Conservation (phyloP, 108 stramenopile species). For the Nannochloropsis gaditana region DNA sequence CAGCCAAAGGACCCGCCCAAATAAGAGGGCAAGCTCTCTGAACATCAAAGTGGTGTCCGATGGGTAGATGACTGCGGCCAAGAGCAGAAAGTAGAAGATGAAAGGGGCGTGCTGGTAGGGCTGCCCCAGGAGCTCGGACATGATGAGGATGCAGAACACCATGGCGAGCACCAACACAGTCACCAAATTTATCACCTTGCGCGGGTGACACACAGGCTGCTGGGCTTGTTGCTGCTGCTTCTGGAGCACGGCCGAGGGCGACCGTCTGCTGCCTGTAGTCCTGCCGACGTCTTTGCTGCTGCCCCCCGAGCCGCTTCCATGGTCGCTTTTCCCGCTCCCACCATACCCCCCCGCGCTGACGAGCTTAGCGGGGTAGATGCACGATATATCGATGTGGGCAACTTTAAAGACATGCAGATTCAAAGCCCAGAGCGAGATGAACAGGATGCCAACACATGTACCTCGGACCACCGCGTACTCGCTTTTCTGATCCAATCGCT, state of each 20-base stretch:
- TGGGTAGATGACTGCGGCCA: background rate
- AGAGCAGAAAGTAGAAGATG: slow-evolving; percentile 5
- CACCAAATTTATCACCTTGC: background rate
- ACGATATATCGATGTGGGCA: background rate
- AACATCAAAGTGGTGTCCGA: background rate
- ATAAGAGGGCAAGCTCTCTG: background rate
- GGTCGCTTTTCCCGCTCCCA: background rate
- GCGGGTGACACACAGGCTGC: slow-evolving; percentile 16
- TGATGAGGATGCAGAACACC: background rate
- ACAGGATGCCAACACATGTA: background rate
- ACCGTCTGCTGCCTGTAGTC: background rate
- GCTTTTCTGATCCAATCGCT: slow-evolving; percentile 3
- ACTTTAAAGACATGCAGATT: slow-evolving; percentile 20
- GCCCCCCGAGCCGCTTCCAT: background rate
- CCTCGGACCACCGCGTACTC: slow-evolving; percentile 12
- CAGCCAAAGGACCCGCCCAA: background rate
- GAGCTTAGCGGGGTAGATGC: background rate
- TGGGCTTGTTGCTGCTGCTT: background rate
- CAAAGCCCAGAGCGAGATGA: background rate
- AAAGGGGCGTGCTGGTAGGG: slow-evolving; percentile 19
- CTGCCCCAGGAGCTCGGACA: slow-evolving; percentile 11
- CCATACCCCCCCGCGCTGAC: background rate
- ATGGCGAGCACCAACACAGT: background rate
- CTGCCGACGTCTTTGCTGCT: background rate
- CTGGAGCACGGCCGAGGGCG: background rate